These are phyloP conservation scores for Paramyrothecium roridum DNA, from an alignment of 2,329 filamentous ascomycete genomes.

Conservation along the genomic window DNA sequence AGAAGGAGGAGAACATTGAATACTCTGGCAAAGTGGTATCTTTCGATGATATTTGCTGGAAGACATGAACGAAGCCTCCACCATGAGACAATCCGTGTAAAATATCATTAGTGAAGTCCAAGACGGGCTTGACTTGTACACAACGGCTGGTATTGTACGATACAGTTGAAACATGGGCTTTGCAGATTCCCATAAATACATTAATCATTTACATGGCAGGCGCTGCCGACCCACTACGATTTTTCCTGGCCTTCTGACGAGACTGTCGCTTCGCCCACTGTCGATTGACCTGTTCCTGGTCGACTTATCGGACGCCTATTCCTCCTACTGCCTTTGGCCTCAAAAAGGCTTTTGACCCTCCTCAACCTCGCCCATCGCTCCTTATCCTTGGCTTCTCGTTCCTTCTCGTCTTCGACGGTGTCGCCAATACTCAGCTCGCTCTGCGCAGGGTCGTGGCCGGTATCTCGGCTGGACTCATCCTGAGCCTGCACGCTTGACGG, in stretches of 20 bases:
- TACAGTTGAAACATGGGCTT: too few relatives aligned
- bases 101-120: slow-evolving; percentile 11
- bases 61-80: slow-evolving; percentile 10
- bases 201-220: neutral
- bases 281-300: slow-evolving; percentile 35
- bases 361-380: slow-evolving; percentile 70
- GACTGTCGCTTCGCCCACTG: slow-evolving; percentile 27
- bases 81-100: slow-evolving; percentile 3
- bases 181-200: too few relatives aligned
- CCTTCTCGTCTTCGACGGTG: slow-evolving; percentile 37
- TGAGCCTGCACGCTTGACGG: neutral
- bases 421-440: slow-evolving; percentile 7
- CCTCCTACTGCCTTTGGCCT: slow-evolving; percentile 59
- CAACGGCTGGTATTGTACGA: too few relatives aligned
- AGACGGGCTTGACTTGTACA: slow-evolving; percentile 3
- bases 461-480: neutral
- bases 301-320: slow-evolving; percentile 37
- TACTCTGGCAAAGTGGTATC: slow-evolving; percentile 33
- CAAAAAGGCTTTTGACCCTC: slow-evolving; percentile 69
- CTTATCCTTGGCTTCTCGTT: slow-evolving; percentile 60
- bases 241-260: slow-evolving; percentile 7
- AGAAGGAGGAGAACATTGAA: slow-evolving; percentile 29
- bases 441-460: slow-evolving; percentile 3
- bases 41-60: slow-evolving; percentile 36
- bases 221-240: neutral